Base-by-base conservation (phyloP, 1,284 basidiomycete genomes). In the Phylloporus sp. region DNA sequence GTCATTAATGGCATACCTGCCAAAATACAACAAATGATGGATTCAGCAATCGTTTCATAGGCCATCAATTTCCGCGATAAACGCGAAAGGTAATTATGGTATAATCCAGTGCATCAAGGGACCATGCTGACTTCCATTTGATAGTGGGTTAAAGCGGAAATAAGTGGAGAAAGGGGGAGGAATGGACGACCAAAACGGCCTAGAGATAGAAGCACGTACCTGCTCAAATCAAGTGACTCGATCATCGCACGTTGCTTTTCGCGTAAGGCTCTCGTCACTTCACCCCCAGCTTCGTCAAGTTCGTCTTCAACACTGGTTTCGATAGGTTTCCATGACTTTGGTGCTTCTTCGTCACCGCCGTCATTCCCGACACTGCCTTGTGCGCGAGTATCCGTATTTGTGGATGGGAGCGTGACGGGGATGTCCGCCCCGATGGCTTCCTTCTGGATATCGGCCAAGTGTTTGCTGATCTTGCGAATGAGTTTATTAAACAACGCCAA, bases 401-500 rank as follows among this genome's bases (percentile, higher is more conserved):
- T 60, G 27, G 68, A 37, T 7, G 79, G 68, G 20, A 75, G 73
- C 27, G 75, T 74, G 35, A 75, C 70, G 8, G 87, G 85, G 17
- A 90, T 83, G 73, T 85, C 84, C 10, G 85, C 88, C 39, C 86
- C 89, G 67, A 97, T 89, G 4, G 90, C 91, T 17, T 84, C 87
- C 79, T 94, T 94, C 77, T 95, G 94, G 29, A 99, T 86, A 64
- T 94, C 92, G 64, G 92, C 86, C 60, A 99, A 82, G 39, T 88
- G 85, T 74, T 93, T 94, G 71, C 89, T 90, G 68, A 98, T 88
- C 81, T 96, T 95, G 64, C 95, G 90, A 63, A 99, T 84, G 41
- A 96, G 86, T 83, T 99, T 99, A 73, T 92, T 92, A 79, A 99
- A 97, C 49, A 99, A 85, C 0, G 97, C 97, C 20, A 99, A 86